Conservation (phyloP, 2,329 filamentous ascomycete genomes). For the Penicillium sp. region DNA sequence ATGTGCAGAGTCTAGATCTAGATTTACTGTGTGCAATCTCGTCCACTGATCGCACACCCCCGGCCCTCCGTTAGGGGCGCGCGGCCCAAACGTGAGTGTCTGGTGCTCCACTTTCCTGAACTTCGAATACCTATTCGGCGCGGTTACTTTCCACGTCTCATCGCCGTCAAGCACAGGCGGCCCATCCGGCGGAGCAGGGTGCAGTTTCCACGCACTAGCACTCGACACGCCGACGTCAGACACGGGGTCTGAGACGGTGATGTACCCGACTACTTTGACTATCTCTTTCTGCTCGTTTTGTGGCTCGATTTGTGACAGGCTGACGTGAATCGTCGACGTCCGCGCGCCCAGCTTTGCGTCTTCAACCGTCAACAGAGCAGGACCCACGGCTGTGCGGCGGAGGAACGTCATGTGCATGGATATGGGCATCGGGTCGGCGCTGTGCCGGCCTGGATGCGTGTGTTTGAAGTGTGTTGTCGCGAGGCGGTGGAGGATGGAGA, state of each 20-base stretch:
- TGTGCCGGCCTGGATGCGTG: constrained; percentile 51
- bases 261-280: constrained; percentile 61
- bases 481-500: constrained; percentile 58
- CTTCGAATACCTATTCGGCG: constrained; percentile 20
- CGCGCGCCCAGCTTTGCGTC: constrained; percentile 63
- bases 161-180: constrained; percentile 21
- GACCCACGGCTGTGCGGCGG: constrained; percentile 57
- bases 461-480: constrained; percentile 58
- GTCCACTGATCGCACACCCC: constrained; percentile 63
- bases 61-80: constrained; percentile 10
- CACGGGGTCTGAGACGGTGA: constrained; percentile 61
- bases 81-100: constrained; percentile 45
- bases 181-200: constrained; percentile 39
- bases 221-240: constrained; percentile 57
- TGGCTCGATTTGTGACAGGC: constrained; percentile 43
- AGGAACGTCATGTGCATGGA: constrained; percentile 64
- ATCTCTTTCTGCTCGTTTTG: constrained; percentile 32
- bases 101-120: constrained; percentile 49
- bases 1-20: neutral
- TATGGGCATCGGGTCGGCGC: constrained; percentile 54
- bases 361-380: constrained; percentile 54
- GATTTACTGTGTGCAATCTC: constrained; percentile 52
- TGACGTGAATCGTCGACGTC: constrained; percentile 61
- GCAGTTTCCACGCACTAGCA: constrained; percentile 52
- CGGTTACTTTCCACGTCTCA: constrained; percentile 2